Evolutionary conservation across 75 land plant species (phyloP).

Genomic region (Picea sitchensis): DNA sequence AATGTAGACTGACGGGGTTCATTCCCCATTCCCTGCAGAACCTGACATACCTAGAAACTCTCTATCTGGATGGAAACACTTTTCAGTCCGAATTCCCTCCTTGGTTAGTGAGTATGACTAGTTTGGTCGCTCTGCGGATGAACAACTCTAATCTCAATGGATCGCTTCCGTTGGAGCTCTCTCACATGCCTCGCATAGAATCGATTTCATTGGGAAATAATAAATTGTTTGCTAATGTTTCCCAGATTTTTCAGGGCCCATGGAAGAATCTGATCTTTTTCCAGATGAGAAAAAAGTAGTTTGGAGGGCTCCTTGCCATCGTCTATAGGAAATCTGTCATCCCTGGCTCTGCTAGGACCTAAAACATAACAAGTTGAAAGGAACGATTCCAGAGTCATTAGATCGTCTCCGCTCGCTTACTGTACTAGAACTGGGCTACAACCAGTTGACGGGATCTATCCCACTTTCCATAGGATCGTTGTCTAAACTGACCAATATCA

Average conservation of each 20-base stretch:
- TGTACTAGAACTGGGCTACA: background rate
- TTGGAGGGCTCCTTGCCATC: background rate
- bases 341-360: background rate
- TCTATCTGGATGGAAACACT: slow-evolving; percentile 12
- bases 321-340: slow-evolving; percentile 2
- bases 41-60: slow-evolving; percentile 7
- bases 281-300: too few relatives aligned
- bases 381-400: slow-evolving; percentile 9
- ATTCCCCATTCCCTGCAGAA: slow-evolving; percentile 15
- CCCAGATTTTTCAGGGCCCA: too few relatives aligned
- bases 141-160: background rate
- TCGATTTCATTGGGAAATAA: too few relatives aligned
- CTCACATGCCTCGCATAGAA: too few relatives aligned
- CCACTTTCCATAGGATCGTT: slow-evolving; percentile 14
- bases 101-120: background rate
- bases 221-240: too few relatives aligned
- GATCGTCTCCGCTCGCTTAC: background rate
- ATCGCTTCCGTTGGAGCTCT: background rate
- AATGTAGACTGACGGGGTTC: slow-evolving; percentile 7
- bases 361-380: background rate
- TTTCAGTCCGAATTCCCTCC: background rate
- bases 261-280: too few relatives aligned
- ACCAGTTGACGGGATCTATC: slow-evolving; percentile 8
- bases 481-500: background rate
- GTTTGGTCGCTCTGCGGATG: background rate